A percentile compares a stretch with the other conserved stretches of the same genome.
These are phyloP conservation scores for Vitis hybrid DNA, from an alignment of 177 flowering plant genomes.

Conservation along the genomic window DNA sequence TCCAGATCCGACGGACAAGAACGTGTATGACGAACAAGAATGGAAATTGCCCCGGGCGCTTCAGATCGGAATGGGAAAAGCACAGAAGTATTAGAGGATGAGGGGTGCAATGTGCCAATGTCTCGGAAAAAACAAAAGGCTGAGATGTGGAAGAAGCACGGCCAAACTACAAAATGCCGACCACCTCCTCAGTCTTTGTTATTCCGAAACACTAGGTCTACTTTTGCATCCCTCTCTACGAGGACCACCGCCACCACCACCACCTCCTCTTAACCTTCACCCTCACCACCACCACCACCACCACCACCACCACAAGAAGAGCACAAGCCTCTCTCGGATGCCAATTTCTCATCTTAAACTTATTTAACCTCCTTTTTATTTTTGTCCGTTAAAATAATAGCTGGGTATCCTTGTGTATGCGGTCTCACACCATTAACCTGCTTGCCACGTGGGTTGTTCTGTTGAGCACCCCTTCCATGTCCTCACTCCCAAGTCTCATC, in stretches of 20 bases:
- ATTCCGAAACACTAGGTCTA: constrained; percentile 10
- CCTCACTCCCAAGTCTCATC: too few species aligned
- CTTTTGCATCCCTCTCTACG: constrained; percentile 1
- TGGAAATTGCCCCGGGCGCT: neutral
- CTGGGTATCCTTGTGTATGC: neutral
- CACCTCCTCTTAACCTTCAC: neutral
- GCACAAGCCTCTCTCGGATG: neutral
- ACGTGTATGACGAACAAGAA: neutral
- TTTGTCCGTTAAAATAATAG: constrained; percentile 9
- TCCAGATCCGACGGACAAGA: too few species aligned
- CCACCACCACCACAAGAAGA: neutral
- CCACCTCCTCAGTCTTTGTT: constrained; percentile 2
- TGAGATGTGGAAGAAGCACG: neutral
- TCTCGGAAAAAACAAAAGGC: constrained; percentile 8
- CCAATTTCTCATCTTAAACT: constrained; percentile 1
- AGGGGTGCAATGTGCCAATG: constrained; percentile 1
- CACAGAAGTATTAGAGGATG: neutral
- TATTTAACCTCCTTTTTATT: neutral
- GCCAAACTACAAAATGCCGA: constrained; percentile 8
- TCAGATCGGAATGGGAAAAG: neutral
- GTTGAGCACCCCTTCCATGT: too few species aligned
- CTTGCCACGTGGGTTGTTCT: too few species aligned
- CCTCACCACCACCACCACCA: neutral
- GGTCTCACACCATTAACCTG: too few species aligned
- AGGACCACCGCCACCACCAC: constrained; percentile 1